Evolutionary conservation across 78 protist genomes (phyloP), one percentile per base, ranked within the genome.

Genomic region (Polysphondylium violaceum): DNA sequence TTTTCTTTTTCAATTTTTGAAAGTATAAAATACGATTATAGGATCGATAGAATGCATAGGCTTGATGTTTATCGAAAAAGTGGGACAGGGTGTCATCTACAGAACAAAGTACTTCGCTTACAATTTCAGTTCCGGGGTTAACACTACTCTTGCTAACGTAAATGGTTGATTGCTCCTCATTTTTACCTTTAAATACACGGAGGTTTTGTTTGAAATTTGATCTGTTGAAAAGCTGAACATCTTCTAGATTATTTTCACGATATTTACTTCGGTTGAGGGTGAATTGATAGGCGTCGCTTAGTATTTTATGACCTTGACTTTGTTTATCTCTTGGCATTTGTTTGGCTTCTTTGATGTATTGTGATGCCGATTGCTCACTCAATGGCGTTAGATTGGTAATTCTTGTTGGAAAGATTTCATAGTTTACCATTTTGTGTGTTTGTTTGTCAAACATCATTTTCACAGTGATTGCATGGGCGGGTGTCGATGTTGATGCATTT

Each of bases 351-450:
- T 56, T 6, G 31, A 56, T 53, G 38, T 8, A 3, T 25, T 58
- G 19, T 21, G 83, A 38, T n/a, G 50, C 71, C 23, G 33, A 50
- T 11, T 23, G 36, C 16, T 56, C 38, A 31, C 59, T 19, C 14
- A 74, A 38, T 38, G 35, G 41, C 25, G 38, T 38, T 27, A 56
- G 51, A 21, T 16, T 33, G 33, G 68, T 16, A 17, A 72, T 9
- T 21, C 25, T 12, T 0, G 78, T 72, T 50, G 78, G 78, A 72
- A 50, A 72, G 4, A 72, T 72, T 33, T 50, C 33, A 72, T 72
- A 72, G 7, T 33, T 23, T 9, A 16, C 9, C 3, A 72, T 14
- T 50, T 44, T 27, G 21, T 44, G 36, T 43, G 35, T 29, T 21
- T 29, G 29, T 33, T 72, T 72, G 6, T 29, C 38, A 5, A 72